phyloP scores from a whole-genome alignment of 2,329 filamentous ascomycete genomes.

The Xylaria sp. region DNA sequence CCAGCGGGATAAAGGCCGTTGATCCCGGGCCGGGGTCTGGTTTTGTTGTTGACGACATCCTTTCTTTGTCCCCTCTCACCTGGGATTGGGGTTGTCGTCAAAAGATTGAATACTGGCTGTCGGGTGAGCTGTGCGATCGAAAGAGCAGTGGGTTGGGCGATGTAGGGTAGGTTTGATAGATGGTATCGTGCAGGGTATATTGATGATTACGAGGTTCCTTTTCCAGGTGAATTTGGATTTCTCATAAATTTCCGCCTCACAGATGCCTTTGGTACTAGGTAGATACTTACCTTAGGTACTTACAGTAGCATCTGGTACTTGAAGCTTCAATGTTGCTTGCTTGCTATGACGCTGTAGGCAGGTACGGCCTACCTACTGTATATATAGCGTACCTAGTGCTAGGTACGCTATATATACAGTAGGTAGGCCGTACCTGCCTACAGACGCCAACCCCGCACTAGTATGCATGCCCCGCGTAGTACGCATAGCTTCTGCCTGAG shows the following conservation, averaged over 20 bases:
- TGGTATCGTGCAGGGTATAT: no score
- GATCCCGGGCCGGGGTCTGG: constrained; percentile 54
- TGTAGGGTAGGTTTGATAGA: no score
- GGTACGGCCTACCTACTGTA: no score
- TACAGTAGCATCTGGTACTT: constrained; percentile 17
- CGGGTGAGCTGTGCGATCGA: background rate
- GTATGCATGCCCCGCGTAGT: constrained; percentile 7
- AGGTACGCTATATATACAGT: no score
- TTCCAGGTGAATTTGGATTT: no score
- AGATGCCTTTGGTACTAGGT: background rate
- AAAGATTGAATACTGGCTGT: background rate
- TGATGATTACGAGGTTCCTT: no score
- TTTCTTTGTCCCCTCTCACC: background rate
- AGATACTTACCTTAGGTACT: no score
- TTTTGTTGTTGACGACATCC: constrained; percentile 42
- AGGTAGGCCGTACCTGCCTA: no score
- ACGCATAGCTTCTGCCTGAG: constrained; percentile 7
- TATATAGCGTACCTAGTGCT: no score
- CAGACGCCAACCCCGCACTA: constrained; percentile 23
- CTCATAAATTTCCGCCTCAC: background rate
- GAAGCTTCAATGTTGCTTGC: constrained; percentile 10
- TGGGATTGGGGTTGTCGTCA: no score
- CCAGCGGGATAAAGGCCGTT: constrained; percentile 68
- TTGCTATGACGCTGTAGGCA: constrained; percentile 21
- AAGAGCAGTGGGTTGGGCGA: background rate